phyloP scores from a whole-genome alignment of 176 grass and related monocot species.

The Juncus inflexus region DNA sequence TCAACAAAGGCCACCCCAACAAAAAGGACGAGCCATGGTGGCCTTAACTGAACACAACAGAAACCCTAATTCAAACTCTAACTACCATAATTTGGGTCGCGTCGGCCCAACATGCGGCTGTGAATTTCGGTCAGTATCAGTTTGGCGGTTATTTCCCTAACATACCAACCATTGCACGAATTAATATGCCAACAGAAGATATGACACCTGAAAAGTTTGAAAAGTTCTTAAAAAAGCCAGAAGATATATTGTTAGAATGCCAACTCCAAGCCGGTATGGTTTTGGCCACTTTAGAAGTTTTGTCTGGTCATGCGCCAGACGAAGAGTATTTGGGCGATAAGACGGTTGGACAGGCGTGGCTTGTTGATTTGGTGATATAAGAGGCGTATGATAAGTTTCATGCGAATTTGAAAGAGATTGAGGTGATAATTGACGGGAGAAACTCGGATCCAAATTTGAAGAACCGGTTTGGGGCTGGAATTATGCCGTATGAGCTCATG shows the following conservation, averaged over 20 bases:
- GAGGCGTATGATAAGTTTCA: slow-evolving; percentile 36
- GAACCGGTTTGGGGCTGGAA: slow-evolving; percentile 60
- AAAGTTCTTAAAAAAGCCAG: slow-evolving; percentile 51
- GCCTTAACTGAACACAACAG: slow-evolving; percentile 47
- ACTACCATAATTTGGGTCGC: slow-evolving; percentile 89
- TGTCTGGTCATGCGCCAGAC: slow-evolving; percentile 67
- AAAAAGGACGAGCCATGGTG: slow-evolving; percentile 67
- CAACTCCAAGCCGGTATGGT: slow-evolving; percentile 65
- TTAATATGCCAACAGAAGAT: slow-evolving; percentile 68
- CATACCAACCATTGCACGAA: slow-evolving; percentile 64
- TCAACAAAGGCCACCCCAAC: slow-evolving; percentile 54
- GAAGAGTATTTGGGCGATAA: slow-evolving; percentile 73
- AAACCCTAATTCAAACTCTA: slow-evolving; percentile 41
- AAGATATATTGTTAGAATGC: slow-evolving; percentile 41
- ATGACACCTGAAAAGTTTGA: slow-evolving; percentile 18
- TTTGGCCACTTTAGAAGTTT: slow-evolving; percentile 55
- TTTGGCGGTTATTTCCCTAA: slow-evolving; percentile 75
- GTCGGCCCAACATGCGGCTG: slow-evolving; percentile 70
- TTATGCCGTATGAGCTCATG: slow-evolving; percentile 72
- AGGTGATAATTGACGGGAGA: slow-evolving; percentile 45
- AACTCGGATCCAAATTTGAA: slow-evolving; percentile 45
- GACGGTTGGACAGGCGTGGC: slow-evolving; percentile 41
- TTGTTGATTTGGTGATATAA: slow-evolving; percentile 28
- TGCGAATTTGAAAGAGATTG: slow-evolving; percentile 49
- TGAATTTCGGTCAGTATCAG: slow-evolving; percentile 88